Conservation (phyloP, 371 early-diverging fungal species). For the Mucor irregularis region DNA sequence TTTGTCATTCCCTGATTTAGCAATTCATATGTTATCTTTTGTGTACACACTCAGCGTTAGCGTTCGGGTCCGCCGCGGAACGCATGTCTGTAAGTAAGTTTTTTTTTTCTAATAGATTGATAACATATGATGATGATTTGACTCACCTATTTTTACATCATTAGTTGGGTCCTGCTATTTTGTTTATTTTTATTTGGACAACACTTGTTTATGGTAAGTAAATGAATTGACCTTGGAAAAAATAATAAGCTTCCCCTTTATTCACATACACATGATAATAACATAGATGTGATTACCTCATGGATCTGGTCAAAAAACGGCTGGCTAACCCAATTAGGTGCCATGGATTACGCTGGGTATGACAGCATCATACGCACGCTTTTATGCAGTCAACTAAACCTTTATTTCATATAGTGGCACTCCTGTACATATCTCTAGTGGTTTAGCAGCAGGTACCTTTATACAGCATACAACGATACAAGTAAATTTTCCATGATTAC, state of each 20-base stretch:
- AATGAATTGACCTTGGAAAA: too few species aligned
- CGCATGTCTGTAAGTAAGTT: constrained; percentile 59
- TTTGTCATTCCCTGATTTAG: constrained; percentile 11
- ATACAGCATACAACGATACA: too few species aligned
- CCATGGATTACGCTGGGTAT: constrained; percentile 77
- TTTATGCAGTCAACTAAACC: too few species aligned
- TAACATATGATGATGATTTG: too few species aligned
- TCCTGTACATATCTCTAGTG: constrained; percentile 83
- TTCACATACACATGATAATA: too few species aligned
- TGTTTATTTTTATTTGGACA: constrained; percentile 85
- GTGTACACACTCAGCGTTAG: constrained; percentile 50
- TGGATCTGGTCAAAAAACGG: constrained; percentile 81
- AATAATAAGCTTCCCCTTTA: too few species aligned
- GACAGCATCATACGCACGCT: too few species aligned
- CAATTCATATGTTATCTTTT: constrained; percentile 12
- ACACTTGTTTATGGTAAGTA: constrained; percentile 70
- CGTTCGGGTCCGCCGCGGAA: constrained; percentile 85
- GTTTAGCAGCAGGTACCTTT: constrained; percentile 69
- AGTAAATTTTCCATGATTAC: not conserved
- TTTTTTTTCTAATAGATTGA: too few species aligned
- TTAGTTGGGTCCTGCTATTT: constrained; percentile 66
- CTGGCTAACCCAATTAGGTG: constrained; percentile 71
- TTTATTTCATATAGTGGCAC: constrained; percentile 75
- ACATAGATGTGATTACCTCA: constrained; percentile 70
- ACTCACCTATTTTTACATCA: too few species aligned